Evolutionary conservation across 2,329 filamentous ascomycete species (phyloP).

Genomic region (Hypoxylon sp.): DNA sequence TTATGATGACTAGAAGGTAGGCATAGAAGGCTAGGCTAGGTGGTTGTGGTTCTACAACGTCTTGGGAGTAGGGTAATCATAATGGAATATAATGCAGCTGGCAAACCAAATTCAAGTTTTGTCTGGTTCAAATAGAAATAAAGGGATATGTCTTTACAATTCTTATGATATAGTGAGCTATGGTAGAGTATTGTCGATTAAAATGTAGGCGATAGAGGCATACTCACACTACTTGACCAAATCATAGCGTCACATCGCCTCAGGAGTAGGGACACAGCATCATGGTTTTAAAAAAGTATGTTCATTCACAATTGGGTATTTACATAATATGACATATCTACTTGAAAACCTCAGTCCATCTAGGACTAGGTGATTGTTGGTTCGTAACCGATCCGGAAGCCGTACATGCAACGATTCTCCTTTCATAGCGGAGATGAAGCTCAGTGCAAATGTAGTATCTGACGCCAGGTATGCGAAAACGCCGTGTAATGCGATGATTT

Average conservation of each 20-base stretch:
- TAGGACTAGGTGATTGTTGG: slow-evolving; percentile 22
- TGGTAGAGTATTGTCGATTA: background rate
- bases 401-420: slow-evolving; percentile 29
- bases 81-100: background rate
- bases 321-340: slow-evolving; percentile 44
- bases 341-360: slow-evolving; percentile 32
- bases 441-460: slow-evolving; percentile 30
- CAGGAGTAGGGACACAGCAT: background rate
- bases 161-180: background rate
- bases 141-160: background rate
- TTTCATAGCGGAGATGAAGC: slow-evolving; percentile 23
- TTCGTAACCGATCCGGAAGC: slow-evolving; percentile 25
- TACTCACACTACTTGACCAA: background rate
- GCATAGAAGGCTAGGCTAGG: background rate
- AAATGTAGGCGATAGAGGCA: background rate
- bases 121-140: background rate
- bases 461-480: slow-evolving; percentile 38
- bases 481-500: slow-evolving; percentile 39
- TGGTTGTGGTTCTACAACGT: background rate
- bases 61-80: background rate
- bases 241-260: background rate
- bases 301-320: slow-evolving; percentile 38
- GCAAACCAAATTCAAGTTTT: background rate
- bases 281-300: slow-evolving; percentile 27
- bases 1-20: background rate